These are phyloP conservation scores for Ceratobasidium sp. DNA, from an alignment of 1,284 basidiomycete genomes.

Conservation along the genomic window DNA sequence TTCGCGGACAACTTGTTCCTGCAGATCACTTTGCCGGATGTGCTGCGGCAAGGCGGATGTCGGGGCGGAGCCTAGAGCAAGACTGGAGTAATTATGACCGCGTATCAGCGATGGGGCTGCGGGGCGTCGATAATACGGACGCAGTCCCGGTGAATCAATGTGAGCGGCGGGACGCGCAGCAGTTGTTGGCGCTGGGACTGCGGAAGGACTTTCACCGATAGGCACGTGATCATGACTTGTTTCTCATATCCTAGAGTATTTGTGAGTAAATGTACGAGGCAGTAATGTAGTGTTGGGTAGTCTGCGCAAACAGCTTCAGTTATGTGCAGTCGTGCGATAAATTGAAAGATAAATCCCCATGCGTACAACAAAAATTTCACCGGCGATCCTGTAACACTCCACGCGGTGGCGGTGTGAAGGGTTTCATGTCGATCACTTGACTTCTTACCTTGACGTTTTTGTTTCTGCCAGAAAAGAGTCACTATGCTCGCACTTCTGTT, in stretches of 20 bases:
- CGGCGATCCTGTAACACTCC: conserved; percentile 41
- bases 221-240: no score
- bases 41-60: conserved; percentile 16
- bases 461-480: not conserved
- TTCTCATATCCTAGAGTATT: no score
- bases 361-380: no score
- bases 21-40: not conserved
- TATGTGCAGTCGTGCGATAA: no score
- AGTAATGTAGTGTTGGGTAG: no score
- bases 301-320: no score
- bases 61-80: conserved; percentile 9
- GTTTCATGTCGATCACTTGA: not conserved
- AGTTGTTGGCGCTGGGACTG: not conserved
- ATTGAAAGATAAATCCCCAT: no score
- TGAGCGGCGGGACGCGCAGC: conserved; percentile 25
- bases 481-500: conserved; percentile 7
- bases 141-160: conserved; percentile 25
- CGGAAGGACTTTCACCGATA: no score
- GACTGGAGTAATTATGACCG: not conserved
- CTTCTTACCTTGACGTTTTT: not conserved
- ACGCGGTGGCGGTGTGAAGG: conserved; percentile 32
- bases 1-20: not conserved
- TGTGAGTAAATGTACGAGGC: no score
- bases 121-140: conserved; percentile 8
- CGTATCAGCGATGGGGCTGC: conserved; percentile 2